Evolutionary conservation across 208 protist genomes (phyloP), one percentile per base, ranked within the genome.

Genomic region (Crithidia sp.): DNA sequence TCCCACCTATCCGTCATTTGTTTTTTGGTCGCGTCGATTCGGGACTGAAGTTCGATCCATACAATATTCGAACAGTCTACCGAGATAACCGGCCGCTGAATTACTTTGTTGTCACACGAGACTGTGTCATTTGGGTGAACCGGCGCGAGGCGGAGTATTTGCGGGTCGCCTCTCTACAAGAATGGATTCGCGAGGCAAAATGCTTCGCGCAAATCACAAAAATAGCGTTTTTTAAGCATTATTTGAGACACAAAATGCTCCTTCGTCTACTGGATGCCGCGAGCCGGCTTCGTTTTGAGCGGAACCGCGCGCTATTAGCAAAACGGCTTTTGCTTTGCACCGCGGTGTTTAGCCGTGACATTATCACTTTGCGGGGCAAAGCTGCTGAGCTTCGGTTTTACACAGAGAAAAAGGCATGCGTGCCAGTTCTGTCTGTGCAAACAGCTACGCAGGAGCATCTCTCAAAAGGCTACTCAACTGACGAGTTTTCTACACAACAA

Each of bases 61-160:
- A 98, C 71, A 76, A 93, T 60, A 84, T 98, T 58, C 81, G 88
- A 7, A 91, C 92, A 6, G 85, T 97, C 6, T 66, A 76, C 6
- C 71, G 83, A n/a, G 86, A 83, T 7, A 74, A 88, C n/a, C 64
- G 77, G 3, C 87, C 87, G 2, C 40, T 82, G 2, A 95, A 98
- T 70, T 91, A 98, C 74, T 98, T 86, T 73, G 76, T 95, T 28
- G 84, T 97, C 16, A 92, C 88, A 0, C 82, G 84, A 52, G 72
- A 76, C 4, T 80, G 84, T 40, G 81, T 98, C 0, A 79, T 95
- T 65, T 88, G 94, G 53, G 88, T 96, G 3, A 83, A 88, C 45
- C 67, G 76, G 0, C 81, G 86, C 14, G 60, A 76, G 0, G 86
- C 85, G 37, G 83, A 82, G 5, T 88, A 85, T 50, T 69, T 88